Percentiles rank a stretch among this genome's conserved stretches.
phyloP scores from a whole-genome alignment of 2,329 filamentous ascomycete genomes.

The Ophiosphaerella narmari region DNA sequence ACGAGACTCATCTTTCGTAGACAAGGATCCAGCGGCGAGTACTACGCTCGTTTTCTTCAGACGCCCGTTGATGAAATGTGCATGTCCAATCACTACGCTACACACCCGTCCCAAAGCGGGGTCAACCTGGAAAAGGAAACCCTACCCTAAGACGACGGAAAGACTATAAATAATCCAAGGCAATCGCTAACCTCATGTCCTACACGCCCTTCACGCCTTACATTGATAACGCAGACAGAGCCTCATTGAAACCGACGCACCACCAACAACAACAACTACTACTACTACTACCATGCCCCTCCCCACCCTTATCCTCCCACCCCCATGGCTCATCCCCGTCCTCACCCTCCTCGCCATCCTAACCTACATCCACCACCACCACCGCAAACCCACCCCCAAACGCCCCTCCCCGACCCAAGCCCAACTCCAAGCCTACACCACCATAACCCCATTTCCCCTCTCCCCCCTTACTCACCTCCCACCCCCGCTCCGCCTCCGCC shows the following conservation, averaged over 20 bases:
- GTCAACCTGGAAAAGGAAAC: constrained; percentile 12
- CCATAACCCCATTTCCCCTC: constrained; percentile 52
- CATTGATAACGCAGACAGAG: too few relatives aligned
- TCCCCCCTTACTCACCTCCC: constrained; percentile 57
- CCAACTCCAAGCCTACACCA: constrained; percentile 42
- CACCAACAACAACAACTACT: too few relatives aligned
- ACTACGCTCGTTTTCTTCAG: too few relatives aligned
- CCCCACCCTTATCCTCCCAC: too few relatives aligned
- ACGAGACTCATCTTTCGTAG: too few relatives aligned
- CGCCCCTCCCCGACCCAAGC: not conserved
- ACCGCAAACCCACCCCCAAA: not conserved
- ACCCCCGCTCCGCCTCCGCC: constrained; percentile 59
- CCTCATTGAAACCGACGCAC: too few relatives aligned
- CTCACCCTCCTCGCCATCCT: too few relatives aligned
- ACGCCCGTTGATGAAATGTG: too few relatives aligned
- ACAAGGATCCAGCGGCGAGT: too few relatives aligned
- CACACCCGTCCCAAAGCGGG: constrained; percentile 11
- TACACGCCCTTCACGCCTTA: constrained; percentile 1
- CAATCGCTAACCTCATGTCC: not conserved
- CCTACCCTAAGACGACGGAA: constrained; percentile 1
- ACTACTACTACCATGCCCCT: too few relatives aligned
- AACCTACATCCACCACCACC: not conserved
- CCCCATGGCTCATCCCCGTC: too few relatives aligned
- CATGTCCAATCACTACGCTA: not conserved
- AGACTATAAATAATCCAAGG: too few relatives aligned